phyloP scores from a whole-genome alignment of 345 rosid species.

The Hibiscus tridactylites region DNA sequence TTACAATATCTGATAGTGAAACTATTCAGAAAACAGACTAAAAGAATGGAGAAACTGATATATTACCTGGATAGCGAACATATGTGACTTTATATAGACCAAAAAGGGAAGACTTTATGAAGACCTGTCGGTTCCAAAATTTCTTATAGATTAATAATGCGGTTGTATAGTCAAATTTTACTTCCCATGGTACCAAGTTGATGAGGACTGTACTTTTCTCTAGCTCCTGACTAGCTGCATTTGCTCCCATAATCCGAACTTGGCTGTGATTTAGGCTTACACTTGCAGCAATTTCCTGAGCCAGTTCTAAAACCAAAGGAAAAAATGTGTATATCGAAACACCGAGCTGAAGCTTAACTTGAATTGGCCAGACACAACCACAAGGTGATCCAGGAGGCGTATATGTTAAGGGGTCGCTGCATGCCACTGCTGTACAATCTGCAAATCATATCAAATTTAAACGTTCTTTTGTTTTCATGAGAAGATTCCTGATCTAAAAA shows the following conservation, averaged over 20 bases:
- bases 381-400: constrained; percentile 54
- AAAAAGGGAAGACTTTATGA: constrained; percentile 37
- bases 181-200: constrained; percentile 47
- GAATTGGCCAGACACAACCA: constrained; percentile 60
- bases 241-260: constrained; percentile 63
- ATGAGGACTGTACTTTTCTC: constrained; percentile 55
- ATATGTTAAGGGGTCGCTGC: constrained; percentile 55
- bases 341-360: constrained; percentile 52
- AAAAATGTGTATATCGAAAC: constrained; percentile 50
- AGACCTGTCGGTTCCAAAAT: constrained; percentile 43
- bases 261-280: constrained; percentile 43
- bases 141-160: constrained; percentile 41
- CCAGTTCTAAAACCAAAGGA: constrained; percentile 53
- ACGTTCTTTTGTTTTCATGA: no score
- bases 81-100: constrained; percentile 56
- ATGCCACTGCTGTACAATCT: constrained; percentile 46
- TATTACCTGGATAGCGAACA: constrained; percentile 55
- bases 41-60: constrained; percentile 3
- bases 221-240: constrained; percentile 50
- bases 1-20: no score
- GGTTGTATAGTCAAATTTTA: constrained; percentile 27
- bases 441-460: constrained; percentile 7
- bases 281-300: constrained; percentile 43
- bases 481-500: neutral
- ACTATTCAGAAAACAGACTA: neutral